Base-by-base conservation (phyloP, 495 filamentous ascomycete genomes). In the Friedmanniomyces endolithicus region DNA sequence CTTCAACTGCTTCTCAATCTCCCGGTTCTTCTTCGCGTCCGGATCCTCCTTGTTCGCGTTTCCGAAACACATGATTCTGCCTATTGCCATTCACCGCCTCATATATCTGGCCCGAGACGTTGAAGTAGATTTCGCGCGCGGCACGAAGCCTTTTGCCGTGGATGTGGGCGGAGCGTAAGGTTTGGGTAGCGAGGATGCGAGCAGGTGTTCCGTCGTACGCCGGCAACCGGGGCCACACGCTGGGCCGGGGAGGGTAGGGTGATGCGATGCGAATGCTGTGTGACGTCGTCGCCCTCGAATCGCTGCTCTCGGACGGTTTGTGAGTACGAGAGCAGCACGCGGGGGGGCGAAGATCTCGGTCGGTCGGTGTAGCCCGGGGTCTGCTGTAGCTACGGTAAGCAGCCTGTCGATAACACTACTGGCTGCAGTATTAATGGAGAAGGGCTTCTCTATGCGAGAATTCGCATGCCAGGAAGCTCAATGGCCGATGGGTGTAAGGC, bases 1-100 rank as follows among this genome's bases (percentile, higher is more conserved):
- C 59, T 66, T 63, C 49, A 73, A 57, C 62, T 73, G 70, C 58
- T 71, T 71, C 59, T 73, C 70, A 41, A 73, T 73, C 63, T 71
- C 70, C 58, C 68, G 62, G 55, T 70, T 73, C 56, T 68, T 64
- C 65, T 86, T 59, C 41, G 50, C 58, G 9, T 64, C 61, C 27
- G 61, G 61, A 40, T 64, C 58, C 48, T 64, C 61, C 48, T 60
- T 52, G 40, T 60, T 55, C 24, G 27, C 53, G n/a, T 53, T 59
- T 24, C 61, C 61, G 50, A 64, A 64, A 46, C 61, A 64, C 61
- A 64, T 64, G 58, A 60, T 64, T 59, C 27, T 59, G 12, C 22
- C 37, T 22, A 58, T 58, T 11, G 55, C 55, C 55, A 58, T 58
- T 52, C 55, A 58, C 24, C 23, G 40, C 24, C 40, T 6, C 50